These are phyloP conservation scores for Verticillium isaacii DNA, from an alignment of 2,329 filamentous ascomycete species.

Conservation along the genomic window DNA sequence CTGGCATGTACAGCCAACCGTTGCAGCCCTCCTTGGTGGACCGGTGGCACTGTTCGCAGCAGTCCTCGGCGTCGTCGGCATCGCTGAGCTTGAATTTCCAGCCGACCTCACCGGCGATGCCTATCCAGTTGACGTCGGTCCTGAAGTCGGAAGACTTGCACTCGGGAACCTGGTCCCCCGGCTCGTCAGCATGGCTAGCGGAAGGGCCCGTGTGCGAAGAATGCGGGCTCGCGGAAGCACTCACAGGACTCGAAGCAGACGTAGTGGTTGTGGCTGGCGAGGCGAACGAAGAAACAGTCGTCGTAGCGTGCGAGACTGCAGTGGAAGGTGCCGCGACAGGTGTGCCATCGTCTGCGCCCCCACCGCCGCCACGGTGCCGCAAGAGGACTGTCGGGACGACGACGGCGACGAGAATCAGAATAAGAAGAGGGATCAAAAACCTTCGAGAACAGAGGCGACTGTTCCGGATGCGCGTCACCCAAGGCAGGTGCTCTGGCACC, in stretches of 20 bases:
- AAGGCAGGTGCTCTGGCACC: background rate
- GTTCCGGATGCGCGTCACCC: background rate
- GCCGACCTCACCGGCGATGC: conserved; percentile 2
- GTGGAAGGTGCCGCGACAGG: background rate
- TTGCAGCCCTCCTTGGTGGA: conserved; percentile 10
- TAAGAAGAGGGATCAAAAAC: background rate
- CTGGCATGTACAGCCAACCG: conserved; percentile 11
- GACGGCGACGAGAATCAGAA: conserved; percentile 29
- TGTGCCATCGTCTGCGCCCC: background rate
- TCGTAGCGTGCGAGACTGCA: background rate
- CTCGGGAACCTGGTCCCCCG: background rate
- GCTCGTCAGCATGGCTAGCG: background rate
- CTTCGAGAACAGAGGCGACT: background rate
- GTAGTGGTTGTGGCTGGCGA: background rate
- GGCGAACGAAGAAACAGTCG: background rate
- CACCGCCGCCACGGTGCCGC: conserved; percentile 18
- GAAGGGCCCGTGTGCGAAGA: background rate
- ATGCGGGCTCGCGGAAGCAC: background rate
- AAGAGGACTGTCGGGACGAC: conserved; percentile 27
- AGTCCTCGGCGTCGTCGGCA: conserved; percentile 7
- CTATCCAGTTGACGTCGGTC: conserved; percentile 11
- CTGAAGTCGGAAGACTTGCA: conserved; percentile 7
- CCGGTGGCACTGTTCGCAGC: conserved; percentile 11
- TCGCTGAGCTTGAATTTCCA: conserved; percentile 10
- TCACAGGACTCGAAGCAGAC: conserved; percentile 2